Percentiles rank a stretch among this genome's conserved stretches.
phyloP scores from a whole-genome alignment of 495 filamentous ascomycete species.

The Apiosordaria backusii region DNA sequence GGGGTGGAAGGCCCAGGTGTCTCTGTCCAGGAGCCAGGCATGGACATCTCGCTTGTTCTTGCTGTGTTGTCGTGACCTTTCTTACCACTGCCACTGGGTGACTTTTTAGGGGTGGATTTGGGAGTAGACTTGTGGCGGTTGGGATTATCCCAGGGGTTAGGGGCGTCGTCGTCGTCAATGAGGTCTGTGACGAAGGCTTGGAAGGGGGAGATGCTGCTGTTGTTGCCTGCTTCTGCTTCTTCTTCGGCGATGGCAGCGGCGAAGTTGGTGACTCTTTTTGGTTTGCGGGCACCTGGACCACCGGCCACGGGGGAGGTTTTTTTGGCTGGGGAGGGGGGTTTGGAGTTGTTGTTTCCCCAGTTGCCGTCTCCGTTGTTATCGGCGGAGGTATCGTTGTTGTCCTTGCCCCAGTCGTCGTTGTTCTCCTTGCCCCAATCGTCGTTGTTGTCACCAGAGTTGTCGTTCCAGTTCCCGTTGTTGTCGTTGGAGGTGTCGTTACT shows the following conservation, averaged over 20 bases:
- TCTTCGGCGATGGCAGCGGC: too few relatives aligned
- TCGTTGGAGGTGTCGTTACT: too few relatives aligned
- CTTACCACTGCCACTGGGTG: too few relatives aligned
- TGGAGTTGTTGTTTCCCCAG: constrained; percentile 13
- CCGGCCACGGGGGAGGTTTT: neutral
- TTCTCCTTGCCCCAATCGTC: constrained; percentile 4
- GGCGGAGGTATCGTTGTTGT: constrained; percentile 1
- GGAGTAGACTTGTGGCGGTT: too few relatives aligned
- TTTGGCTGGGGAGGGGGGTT: constrained; percentile 1
- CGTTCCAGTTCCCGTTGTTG: too few relatives aligned
- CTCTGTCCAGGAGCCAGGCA: neutral
- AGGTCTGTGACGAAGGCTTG: neutral
- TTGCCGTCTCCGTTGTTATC: constrained; percentile 12
- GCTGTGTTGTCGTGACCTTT: neutral
- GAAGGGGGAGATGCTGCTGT: too few relatives aligned
- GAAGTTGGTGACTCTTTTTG: neutral
- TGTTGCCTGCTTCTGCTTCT: neutral
- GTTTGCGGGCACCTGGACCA: too few relatives aligned
- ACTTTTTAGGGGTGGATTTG: too few relatives aligned
- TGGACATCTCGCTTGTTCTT: neutral
- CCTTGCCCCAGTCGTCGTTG: constrained; percentile 14
- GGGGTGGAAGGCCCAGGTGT: neutral
- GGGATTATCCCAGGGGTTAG: neutral
- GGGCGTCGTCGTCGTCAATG: neutral
- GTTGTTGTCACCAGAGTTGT: constrained; percentile 3